Evolutionary conservation across 2,329 filamentous ascomycete genomes (phyloP), one percentile per base, ranked within the genome.

Genomic region (Myriosclerotinia scirpicola): DNA sequence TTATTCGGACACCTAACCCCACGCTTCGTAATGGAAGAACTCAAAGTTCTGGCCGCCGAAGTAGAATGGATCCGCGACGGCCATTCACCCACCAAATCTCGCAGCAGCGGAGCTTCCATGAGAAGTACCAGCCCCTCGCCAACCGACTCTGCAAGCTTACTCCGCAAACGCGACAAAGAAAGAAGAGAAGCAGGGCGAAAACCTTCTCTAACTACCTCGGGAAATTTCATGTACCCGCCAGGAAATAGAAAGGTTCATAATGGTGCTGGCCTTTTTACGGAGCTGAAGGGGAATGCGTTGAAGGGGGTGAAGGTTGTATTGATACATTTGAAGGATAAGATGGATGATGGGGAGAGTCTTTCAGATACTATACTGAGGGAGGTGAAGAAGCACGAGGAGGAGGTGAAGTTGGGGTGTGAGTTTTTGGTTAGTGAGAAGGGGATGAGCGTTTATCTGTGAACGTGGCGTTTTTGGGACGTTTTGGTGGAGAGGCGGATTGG

Each of bases 1-100:
- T 82, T 99, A 0, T 99, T 93, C 71, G 95, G 95, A 0, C 95
- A 99, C 73, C 81, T 99, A 17, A 91, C 92, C 48, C 95, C 95
- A 0, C 83, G 87, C 0, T 95, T 92, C 76, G 79, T 99, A 15
- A 86, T 94, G 34, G 85, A 90, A 55, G 95, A 99, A 78, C 81
- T 99, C 67, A 82, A 82, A 44, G 83, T 80, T 0, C 83, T 99
- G 2, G 93, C 92, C 0, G 80, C 48, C 11, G 71, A 75, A 59
- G 71, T 75, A 8, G 50, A 70, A 20, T 61, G 9, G n/a, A 2
- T 26, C 26, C 34, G 58, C n/a, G 44, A 46, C 9, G 42, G 15
- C 3, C 3, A 20, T 17, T 20, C 20, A 4, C 17, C 6, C 20
- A 2, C n/a, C 44, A 65, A 38, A 17, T 8, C 17, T n/a, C 44